These are phyloP conservation scores for Colletotrichum scovillei DNA, from an alignment of 2,329 filamentous ascomycete species.

Conservation along the genomic window DNA sequence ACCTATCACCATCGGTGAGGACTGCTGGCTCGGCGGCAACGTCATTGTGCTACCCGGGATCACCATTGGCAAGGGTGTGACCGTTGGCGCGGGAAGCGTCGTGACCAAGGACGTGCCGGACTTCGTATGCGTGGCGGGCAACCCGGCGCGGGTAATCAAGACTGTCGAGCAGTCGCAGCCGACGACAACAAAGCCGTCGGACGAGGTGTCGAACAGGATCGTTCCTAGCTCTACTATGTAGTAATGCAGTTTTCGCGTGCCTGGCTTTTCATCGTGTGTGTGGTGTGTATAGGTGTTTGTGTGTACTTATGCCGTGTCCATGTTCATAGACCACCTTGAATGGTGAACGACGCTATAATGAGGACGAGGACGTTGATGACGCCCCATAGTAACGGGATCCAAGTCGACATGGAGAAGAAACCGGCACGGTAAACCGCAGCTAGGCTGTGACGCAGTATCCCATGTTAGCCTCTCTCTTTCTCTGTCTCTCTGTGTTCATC, in stretches of 20 bases:
- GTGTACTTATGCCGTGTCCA: background rate
- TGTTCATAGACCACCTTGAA: slow-evolving; percentile 83
- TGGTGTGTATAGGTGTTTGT: background rate
- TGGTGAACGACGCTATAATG: slow-evolving; percentile 90
- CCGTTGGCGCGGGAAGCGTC: slow-evolving; percentile 83
- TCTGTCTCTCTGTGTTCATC: background rate
- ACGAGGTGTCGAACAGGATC: slow-evolving; percentile 17
- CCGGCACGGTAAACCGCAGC: slow-evolving; percentile 85
- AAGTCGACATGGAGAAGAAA: slow-evolving; percentile 91
- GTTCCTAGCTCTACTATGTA: slow-evolving; percentile 32
- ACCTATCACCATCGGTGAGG: slow-evolving; percentile 80
- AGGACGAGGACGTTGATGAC: slow-evolving; percentile 85
- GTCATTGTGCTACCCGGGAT: slow-evolving; percentile 80
- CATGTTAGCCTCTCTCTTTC: background rate
- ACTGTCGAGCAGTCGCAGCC: slow-evolving; percentile 48
- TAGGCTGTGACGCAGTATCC: slow-evolving; percentile 61
- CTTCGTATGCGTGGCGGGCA: slow-evolving; percentile 73
- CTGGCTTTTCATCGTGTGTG: background rate
- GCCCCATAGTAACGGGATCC: slow-evolving; percentile 92
- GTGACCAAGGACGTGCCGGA: slow-evolving; percentile 82
- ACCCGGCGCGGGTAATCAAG: slow-evolving; percentile 71
- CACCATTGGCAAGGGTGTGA: slow-evolving; percentile 79
- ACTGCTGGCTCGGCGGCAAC: slow-evolving; percentile 84
- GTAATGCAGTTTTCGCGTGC: background rate
- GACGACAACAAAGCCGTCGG: slow-evolving; percentile 1